A percentile compares a stretch with the other conserved stretches of the same genome.
phyloP scores from a whole-genome alignment of 164 flowering plant genomes.

The Chloranthus sessilifolius region DNA sequence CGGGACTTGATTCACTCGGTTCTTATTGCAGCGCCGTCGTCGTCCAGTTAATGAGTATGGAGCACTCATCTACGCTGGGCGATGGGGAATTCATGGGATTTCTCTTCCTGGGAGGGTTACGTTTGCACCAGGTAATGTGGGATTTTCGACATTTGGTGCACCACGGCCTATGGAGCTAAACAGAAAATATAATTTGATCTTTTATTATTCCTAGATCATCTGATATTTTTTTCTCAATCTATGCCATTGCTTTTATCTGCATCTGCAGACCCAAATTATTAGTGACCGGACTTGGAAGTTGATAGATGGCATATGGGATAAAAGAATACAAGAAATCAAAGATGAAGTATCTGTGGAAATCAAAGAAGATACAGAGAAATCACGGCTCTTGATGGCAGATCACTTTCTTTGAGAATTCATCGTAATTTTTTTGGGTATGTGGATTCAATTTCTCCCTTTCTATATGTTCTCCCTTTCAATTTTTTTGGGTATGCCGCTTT shows the following conservation, averaged over 20 bases:
- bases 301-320: conserved; percentile 82
- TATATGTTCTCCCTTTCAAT: no score
- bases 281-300: conserved; percentile 93
- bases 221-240: neutral
- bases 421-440: no score
- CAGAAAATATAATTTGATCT: neutral
- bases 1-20: no score
- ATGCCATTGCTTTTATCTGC: neutral
- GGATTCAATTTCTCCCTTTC: no score
- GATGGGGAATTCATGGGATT: conserved; percentile 92
- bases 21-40: conserved; percentile 57
- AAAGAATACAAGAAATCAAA: conserved; percentile 67
- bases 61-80: conserved; percentile 77
- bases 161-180: conserved; percentile 88
- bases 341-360: conserved; percentile 39
- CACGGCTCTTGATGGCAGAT: conserved; percentile 64
- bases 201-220: neutral
- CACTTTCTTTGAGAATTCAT: conserved; percentile 52
- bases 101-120: conserved; percentile 91
- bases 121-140: conserved; percentile 88
- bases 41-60: conserved; percentile 82
- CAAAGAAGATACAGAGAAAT: conserved; percentile 59
- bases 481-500: no score
- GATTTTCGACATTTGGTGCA: conserved; percentile 92
- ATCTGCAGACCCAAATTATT: conserved; percentile 70